Conservation (phyloP, 441 rosid genomes). For the Populus hybrid region DNA sequence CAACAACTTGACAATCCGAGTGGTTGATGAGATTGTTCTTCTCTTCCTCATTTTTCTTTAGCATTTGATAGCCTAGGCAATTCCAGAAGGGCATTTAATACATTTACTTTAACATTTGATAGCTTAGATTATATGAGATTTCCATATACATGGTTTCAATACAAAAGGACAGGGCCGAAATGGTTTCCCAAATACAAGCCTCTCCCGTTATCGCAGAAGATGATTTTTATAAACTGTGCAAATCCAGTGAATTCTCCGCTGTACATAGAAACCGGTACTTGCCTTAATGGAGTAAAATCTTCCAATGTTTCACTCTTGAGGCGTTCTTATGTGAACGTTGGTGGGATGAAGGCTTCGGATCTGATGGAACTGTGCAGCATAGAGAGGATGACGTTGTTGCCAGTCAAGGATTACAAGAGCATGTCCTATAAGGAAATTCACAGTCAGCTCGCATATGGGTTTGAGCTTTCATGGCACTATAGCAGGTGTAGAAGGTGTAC, state of each 20-base stretch:
- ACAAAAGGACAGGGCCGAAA: too few relatives aligned
- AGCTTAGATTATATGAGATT: too few relatives aligned
- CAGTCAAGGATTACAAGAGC: background rate
- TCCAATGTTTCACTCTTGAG: background rate
- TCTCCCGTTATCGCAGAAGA: too few relatives aligned
- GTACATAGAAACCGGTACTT: too few relatives aligned
- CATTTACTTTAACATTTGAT: too few relatives aligned
- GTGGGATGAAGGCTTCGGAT: background rate
- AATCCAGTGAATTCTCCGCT: too few relatives aligned
- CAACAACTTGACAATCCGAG: background rate
- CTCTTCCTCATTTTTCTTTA: background rate
- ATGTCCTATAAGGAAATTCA: background rate
- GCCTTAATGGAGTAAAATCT: background rate
- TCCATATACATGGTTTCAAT: too few relatives aligned
- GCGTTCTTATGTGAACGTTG: background rate
- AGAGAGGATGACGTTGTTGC: background rate
- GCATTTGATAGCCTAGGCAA: too few relatives aligned
- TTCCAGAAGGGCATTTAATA: too few relatives aligned
- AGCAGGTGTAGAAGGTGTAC: background rate
- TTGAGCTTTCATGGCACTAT: conserved; percentile 2
- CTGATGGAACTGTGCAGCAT: background rate
- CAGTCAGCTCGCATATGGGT: background rate
- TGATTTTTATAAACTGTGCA: too few relatives aligned
- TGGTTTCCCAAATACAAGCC: too few relatives aligned
- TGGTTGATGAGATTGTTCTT: conserved; percentile 14